Conservation (phyloP, 768 basidiomycete species). For the Xerocomus spinulosus region DNA sequence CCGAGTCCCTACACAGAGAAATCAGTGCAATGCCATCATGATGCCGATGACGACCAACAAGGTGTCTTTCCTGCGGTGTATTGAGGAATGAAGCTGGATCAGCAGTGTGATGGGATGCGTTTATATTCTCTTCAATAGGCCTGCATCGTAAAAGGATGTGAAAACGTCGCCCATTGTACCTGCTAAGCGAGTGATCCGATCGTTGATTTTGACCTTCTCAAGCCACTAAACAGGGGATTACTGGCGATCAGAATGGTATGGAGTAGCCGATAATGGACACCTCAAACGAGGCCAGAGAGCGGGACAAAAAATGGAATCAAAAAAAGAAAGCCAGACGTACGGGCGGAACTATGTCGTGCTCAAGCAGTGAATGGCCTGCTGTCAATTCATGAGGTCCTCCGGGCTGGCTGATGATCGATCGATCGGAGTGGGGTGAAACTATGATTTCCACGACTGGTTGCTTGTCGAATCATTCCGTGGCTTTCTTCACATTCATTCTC, state of each 20-base stretch:
- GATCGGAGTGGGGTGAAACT: no score
- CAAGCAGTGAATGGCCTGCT: neutral
- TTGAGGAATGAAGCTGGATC: conserved; percentile 3
- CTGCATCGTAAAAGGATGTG: neutral
- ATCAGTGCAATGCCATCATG: neutral
- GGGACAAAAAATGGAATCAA: no score
- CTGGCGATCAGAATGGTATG: neutral
- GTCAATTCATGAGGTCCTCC: no score
- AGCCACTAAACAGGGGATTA: neutral
- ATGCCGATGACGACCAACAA: neutral
- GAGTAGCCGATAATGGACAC: neutral
- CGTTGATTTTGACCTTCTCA: neutral
- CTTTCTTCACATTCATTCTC: no score
- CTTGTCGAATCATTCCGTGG: no score
- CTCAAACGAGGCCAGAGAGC: neutral
- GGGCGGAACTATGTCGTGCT: neutral
- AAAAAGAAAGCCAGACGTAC: no score
- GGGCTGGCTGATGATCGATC: no score
- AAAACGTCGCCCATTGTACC: neutral
- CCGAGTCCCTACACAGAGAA: neutral
- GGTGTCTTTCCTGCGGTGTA: neutral
- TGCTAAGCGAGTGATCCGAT: neutral
- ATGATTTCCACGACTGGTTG: no score
- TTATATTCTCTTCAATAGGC: neutral
- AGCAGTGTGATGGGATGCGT: neutral